Evolutionary conservation across 1,284 basidiomycete species (phyloP).

Genomic region (Limonomyces culmigenus): DNA sequence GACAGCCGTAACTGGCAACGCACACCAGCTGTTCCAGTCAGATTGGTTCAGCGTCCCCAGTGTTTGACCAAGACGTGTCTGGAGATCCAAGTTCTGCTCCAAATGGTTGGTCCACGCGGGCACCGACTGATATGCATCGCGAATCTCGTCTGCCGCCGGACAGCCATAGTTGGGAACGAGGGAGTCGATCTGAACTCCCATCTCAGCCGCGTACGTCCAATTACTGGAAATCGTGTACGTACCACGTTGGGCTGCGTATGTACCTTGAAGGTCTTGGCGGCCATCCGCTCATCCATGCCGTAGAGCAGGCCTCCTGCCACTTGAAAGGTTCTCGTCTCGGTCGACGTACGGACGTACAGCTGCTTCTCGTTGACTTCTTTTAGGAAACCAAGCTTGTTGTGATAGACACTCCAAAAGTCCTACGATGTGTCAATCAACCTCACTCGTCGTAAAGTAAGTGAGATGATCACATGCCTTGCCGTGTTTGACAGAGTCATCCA

Average conservation of each 20-base stretch:
- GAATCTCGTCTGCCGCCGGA: slow-evolving; percentile 24
- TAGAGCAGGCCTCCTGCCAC: slow-evolving; percentile 30
- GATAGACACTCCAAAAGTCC: slow-evolving; percentile 37
- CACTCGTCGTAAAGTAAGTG: not conserved
- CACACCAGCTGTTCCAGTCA: slow-evolving; percentile 31
- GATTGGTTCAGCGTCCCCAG: slow-evolving; percentile 26
- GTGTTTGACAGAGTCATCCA: slow-evolving; percentile 29
- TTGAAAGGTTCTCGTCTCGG: slow-evolving; percentile 29
- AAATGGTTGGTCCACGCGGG: slow-evolving; percentile 35
- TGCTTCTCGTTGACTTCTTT: slow-evolving; percentile 19
- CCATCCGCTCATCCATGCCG: slow-evolving; percentile 27
- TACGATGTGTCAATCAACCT: slow-evolving; percentile 7
- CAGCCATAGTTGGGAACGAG: slow-evolving; percentile 32
- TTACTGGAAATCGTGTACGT: slow-evolving; percentile 5
- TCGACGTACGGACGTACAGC: slow-evolving; percentile 27
- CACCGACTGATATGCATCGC: slow-evolving; percentile 25
- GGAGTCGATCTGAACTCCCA: slow-evolving; percentile 24
- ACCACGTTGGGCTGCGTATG: slow-evolving; percentile 23
- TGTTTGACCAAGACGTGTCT: slow-evolving; percentile 21
- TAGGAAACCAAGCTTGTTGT: slow-evolving; percentile 23
- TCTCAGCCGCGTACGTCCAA: too few relatives aligned
- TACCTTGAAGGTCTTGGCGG: slow-evolving; percentile 19
- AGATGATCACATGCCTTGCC: slow-evolving; percentile 18
- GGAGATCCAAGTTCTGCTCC: slow-evolving; percentile 20
- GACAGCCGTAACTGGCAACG: slow-evolving; percentile 5